Base-by-base conservation (phyloP, 2,329 filamentous ascomycete species). In the Tolypocladium paradoxum region DNA sequence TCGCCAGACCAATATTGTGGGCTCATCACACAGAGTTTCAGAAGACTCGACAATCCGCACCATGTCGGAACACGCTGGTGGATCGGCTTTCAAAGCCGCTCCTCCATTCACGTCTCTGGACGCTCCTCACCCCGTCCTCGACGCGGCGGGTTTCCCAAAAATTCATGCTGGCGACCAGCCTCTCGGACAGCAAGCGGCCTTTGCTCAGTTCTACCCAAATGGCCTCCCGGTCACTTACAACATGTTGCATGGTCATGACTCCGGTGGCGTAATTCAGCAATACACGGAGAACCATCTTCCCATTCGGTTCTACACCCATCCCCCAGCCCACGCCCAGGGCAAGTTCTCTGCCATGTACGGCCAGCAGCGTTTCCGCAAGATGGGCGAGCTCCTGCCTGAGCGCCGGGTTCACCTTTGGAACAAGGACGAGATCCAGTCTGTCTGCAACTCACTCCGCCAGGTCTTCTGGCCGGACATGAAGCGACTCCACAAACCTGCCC, bases 341-440 rank as follows among this genome's bases (percentile, higher is more conserved):
- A 57, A 69, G 35, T 73, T 76, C 60, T 76, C 73, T 4, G 75
- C 72, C 12, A 43, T 49, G 1, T 54, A 63, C 22, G 68, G 69
- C 34, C 49, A 57, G 18, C 58, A 55, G 0, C 49, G 56, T 0
- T 70, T 72, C 37, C 67, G 67, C 7, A 45, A 33, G 4, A 57
- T 70, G 55, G 49, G 54, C 16, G 64, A 63, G 40, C 62, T 66
- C 27, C 55, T 64, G 34, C 62, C 58, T 1, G 48, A 55, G 22
- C 68, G 65, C 49, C 61, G 59, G 0, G 49, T 67, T 31, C 61
- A 68, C 33, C 65, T 73, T 8, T 76, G 74, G 74, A 61, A 60
- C 27, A 66, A 61, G 11, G 61, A 68, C 12, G 63, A 74, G 56
- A 67, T 76, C 18, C 70, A 73, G 53, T 55, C 58, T 4, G 61